Base-by-base conservation (phyloP, 2,329 filamentous ascomycete species). In the Trichoderma sp. region DNA sequence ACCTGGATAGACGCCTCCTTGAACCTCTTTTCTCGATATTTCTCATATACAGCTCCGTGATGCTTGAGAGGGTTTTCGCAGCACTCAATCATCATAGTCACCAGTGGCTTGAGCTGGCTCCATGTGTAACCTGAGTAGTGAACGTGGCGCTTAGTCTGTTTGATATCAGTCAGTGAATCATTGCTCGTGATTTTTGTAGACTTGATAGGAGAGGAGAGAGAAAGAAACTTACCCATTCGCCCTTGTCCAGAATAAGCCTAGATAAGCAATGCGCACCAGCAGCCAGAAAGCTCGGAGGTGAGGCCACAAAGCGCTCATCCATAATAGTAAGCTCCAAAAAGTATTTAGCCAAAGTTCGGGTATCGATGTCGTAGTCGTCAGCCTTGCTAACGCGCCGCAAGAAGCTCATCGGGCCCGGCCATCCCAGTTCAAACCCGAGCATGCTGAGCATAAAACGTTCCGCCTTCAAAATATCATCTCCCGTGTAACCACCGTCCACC, bases 401-500 rank as follows among this genome's bases (percentile, higher is more conserved):
- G 82, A 99, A 99, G 83, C 94, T 97, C 95, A 99, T 97, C 1
- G 96, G 96, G 55, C 96, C 96, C n/a, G 96, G 96, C 91, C 93
- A 98, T 64, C 96, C 96, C 66, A 99, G 88, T 81, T 97, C 94
- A 77, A 97, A 99, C 75, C 93, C 88, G 66, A 99, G 88, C 91
- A 97, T 97, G 80, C 89, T 96, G 63, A 99, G 88, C 94, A 99
- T 99, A 83, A 97, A 98, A 14, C 94, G 91, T 82, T 99, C 96
- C 0, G 96, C 96, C 83, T 98, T 97, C 73, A 98, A 87, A 69
- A 99, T 95, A 82, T 98, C 96, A 69, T 97, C 94, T 19, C 88
- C 86, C 3, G 87, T 92, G 81, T 97, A 99, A 68, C 93, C 94
- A 55, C 90, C 88, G 78, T 99, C 96, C 52, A 99, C 96, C 95